A percentile compares a stretch with the other conserved stretches of the same genome.
phyloP scores from a whole-genome alignment of 306 rosid species.

The Prunus dulcis region DNA sequence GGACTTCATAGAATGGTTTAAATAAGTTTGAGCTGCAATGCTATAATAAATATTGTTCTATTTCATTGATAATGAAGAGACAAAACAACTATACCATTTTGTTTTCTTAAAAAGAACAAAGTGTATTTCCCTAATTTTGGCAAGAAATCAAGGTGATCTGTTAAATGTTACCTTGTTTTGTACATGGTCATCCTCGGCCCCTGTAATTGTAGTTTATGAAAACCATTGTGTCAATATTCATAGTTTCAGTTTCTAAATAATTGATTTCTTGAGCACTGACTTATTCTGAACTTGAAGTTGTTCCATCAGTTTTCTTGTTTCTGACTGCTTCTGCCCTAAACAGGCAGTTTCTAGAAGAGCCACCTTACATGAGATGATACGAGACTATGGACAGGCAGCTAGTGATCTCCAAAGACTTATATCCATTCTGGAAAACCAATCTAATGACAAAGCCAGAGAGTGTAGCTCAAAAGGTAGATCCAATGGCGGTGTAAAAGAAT shows the following conservation, averaged over 20 bases:
- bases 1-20: background rate
- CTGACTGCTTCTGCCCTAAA: conserved; percentile 22
- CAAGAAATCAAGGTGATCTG: background rate
- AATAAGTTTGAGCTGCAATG: background rate
- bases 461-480: conserved; percentile 51
- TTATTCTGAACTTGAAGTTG: background rate
- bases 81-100: background rate
- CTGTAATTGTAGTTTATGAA: background rate
- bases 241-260: background rate
- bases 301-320: background rate
- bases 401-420: conserved; percentile 63
- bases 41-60: background rate
- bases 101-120: background rate
- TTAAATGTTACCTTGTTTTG: background rate
- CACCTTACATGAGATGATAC: conserved; percentile 74
- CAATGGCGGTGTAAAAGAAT: conserved; percentile 49
- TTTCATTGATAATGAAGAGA: background rate
- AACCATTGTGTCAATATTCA: background rate
- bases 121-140: background rate
- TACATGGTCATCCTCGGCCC: background rate
- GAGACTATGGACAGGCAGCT: conserved; percentile 76
- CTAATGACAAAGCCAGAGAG: conserved; percentile 45
- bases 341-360: conserved; percentile 97
- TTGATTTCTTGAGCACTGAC: background rate
- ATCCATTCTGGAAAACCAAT: conserved; percentile 59